A percentile compares a stretch with the other conserved stretches of the same genome.
These are phyloP conservation scores for Lichina pygmaea DNA, from an alignment of 495 filamentous ascomycete genomes.

Conservation along the genomic window DNA sequence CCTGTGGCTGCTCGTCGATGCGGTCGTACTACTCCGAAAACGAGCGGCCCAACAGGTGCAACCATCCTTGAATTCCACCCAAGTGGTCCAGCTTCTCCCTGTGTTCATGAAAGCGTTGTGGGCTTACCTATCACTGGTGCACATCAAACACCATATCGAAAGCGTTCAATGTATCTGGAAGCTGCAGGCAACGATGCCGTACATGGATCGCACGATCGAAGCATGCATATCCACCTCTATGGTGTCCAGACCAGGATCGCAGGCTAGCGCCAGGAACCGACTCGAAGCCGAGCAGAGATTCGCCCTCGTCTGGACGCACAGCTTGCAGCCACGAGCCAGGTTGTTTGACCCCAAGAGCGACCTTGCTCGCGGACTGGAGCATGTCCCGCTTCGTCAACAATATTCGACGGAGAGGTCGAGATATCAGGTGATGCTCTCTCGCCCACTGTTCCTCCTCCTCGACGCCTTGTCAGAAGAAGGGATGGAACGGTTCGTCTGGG, in stretches of 20 bases:
- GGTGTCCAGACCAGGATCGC: conserved; percentile 23
- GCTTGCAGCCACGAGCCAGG: conserved; percentile 8
- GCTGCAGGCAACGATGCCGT: conserved; percentile 35
- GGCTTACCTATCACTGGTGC: conserved; percentile 48
- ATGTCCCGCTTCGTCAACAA: conserved; percentile 1
- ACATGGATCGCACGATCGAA: conserved; percentile 36
- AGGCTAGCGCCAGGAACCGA: conserved; percentile 6
- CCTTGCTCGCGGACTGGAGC: conserved; percentile 3
- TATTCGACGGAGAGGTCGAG: background rate
- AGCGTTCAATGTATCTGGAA: conserved; percentile 67
- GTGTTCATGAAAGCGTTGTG: conserved; percentile 45
- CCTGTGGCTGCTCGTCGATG: conserved; percentile 19
- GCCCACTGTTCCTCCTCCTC: conserved; percentile 59
- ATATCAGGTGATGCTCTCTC: conserved; percentile 46
- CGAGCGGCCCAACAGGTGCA: conserved; percentile 19
- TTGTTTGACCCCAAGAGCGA: conserved; percentile 5
- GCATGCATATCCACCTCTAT: conserved; percentile 55
- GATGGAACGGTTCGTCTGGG: conserved; percentile 45
- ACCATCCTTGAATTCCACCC: conserved; percentile 21
- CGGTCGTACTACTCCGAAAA: conserved; percentile 11
- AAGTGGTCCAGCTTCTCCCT: conserved; percentile 37
- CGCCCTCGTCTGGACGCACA: conserved; percentile 14
- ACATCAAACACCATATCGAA: conserved; percentile 82
- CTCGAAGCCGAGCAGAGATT: conserved; percentile 3
- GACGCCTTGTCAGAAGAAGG: conserved; percentile 51